Base-by-base conservation (phyloP, 2,329 filamentous ascomycete species). In the Pleurostoma richardsiae region DNA sequence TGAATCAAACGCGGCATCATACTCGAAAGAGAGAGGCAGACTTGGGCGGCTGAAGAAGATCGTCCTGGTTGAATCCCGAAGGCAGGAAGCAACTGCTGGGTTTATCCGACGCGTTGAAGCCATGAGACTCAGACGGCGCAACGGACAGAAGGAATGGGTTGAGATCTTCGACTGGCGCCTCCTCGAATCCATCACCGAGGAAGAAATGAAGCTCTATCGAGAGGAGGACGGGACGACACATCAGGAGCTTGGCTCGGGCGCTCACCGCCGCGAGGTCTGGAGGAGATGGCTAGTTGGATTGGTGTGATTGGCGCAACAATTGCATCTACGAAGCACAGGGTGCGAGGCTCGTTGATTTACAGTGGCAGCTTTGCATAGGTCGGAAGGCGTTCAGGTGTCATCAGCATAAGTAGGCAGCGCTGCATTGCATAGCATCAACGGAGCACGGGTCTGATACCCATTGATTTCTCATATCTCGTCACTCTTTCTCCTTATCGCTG, bases 101-200 rank as follows among this genome's bases (percentile, higher is more conserved):
- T 65, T 68, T n/a, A 51, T 70, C 30, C 48, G 52, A 5, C 40
- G 49, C 4, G 54, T 68, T 5, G 47, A 54, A 27, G 54, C 47
- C 0, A 49, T 57, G 0, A 47, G 51, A 2, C 48, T 61, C 19
- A 56, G 43, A 42, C 46, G 54, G 29, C 47, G 47, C 8, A 54
- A 54, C 4, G 59, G 59, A 5, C 55, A 56, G 36, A 56, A 56
- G 11, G 56, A 61, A 40, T 60, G 56, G 43, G 56, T 68, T 1
- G 53, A 60, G 26, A 59, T 64, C 1, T 69, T 59, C 42, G 67
- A 72, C 56, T 71, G 67, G 68, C 53, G 63, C 4, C 52, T 69
- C 1, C 40, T 70, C 19, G 67, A 70, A 54, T 49, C 40, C 1
- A 36, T 63, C 30, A 53, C 48, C 6, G 47, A 53, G 27, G 56